Base-by-base conservation (phyloP, 345 rosid genomes). In the Eucalyptus polyanthemos region DNA sequence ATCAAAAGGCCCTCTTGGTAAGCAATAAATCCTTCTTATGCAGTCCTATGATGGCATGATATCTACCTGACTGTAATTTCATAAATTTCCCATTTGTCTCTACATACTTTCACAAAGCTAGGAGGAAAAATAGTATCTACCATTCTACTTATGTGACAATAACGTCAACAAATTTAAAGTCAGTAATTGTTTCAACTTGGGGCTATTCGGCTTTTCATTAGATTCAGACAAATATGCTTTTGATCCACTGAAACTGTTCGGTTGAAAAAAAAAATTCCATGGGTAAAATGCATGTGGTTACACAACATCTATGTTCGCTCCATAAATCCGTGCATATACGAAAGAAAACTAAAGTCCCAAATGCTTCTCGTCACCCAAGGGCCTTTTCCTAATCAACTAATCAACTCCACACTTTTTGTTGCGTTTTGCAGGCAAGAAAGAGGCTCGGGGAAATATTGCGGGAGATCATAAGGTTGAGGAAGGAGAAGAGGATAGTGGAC, bases 1-100 rank as follows among this genome's bases (percentile, higher is more conserved):
- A 96, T 88, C 94, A 91, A 92, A 93, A 93, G 91, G 97, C 99
- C 53, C 90, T 95, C 88, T 86, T 89, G 95, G 99, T 97, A 94
- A 91, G 88, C 29, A 50, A 50, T 72, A 34, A 8, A 53, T 87
- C 50, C 16, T 25, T 11, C 17, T 49, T 62, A 16, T 17, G 4
- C 62, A 54, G n/a, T 31, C 58, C 37, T 7, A 76, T 31, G 47
- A 49, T 51, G 65, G 17, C 34, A 42, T 88, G 85, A 80, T 31
- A 53, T 47, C 50, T 87, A 58, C 89, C 49, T 24, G 2, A 58
- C 6, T 89, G 14, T 40, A 87, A 14, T 47, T 37, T 62, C 47
- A 19, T 86, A 27, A 24, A 54, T 51, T 62, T 44, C 9, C 49
- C 62, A 42, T 86, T 50, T 50, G 58, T 50, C 37, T 86, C 54